Evolutionary conservation across 2,329 filamentous ascomycete genomes (phyloP).

Genomic region (Byssochlamys sp.): DNA sequence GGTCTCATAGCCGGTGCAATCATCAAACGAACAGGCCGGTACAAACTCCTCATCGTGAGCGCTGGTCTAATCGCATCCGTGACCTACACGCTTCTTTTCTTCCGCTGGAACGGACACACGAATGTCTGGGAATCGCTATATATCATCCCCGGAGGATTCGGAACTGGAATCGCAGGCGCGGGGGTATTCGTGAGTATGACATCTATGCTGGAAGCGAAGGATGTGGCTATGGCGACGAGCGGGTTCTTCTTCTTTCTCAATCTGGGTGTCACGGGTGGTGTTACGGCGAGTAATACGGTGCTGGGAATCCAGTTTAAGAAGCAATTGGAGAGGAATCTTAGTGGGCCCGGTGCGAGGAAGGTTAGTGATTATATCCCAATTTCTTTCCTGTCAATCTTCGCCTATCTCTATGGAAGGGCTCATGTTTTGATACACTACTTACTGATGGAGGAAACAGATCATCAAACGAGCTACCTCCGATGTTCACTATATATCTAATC

Average conservation of each 20-base stretch:
- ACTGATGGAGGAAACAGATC: constrained; percentile 20
- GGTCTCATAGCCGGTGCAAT: constrained; percentile 50
- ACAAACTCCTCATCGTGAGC: constrained; percentile 46
- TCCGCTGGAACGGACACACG: constrained; percentile 53
- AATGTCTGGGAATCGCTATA: constrained; percentile 48
- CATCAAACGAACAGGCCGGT: constrained; percentile 51
- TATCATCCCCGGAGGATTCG: constrained; percentile 49
- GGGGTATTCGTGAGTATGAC: constrained; percentile 44
- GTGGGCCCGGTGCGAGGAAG: constrained; percentile 16
- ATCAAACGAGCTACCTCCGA: constrained; percentile 32
- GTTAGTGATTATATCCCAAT: constrained; percentile 3
- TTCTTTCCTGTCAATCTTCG: too few relatives aligned
- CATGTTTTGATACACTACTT: too few relatives aligned
- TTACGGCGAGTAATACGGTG: constrained; percentile 30
- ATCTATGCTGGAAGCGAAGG: constrained; percentile 34
- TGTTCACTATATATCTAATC: constrained; percentile 30
- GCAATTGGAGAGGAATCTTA: constrained; percentile 22
- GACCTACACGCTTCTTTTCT: constrained; percentile 43
- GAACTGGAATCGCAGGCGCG: constrained; percentile 38
- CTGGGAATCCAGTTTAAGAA: constrained; percentile 26
- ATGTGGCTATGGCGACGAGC: constrained; percentile 43
- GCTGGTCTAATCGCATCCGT: constrained; percentile 42
- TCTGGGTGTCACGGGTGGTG: constrained; percentile 33
- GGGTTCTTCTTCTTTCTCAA: constrained; percentile 40
- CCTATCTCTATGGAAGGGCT: too few relatives aligned